Conservation (phyloP, 2,329 filamentous ascomycete species). For the Colletotrichum sojae region DNA sequence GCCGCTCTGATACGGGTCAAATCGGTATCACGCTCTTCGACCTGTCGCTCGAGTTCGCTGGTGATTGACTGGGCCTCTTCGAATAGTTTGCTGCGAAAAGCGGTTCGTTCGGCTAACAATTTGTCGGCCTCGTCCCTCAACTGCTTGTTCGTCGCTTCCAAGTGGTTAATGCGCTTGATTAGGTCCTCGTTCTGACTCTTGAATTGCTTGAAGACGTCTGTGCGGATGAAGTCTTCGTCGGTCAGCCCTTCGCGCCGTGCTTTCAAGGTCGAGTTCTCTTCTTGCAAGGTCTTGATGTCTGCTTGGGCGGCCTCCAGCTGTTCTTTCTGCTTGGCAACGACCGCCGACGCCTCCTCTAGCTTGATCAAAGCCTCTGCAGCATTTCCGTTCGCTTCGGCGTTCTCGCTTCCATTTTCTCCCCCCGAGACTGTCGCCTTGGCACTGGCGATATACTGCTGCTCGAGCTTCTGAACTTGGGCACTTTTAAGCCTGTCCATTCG, state of each 20-base stretch:
- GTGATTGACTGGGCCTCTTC: slow-evolving; percentile 81
- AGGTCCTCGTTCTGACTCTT: slow-evolving; percentile 93
- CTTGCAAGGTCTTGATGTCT: slow-evolving; percentile 81
- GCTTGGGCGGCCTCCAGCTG: slow-evolving; percentile 85
- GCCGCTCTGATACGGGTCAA: slow-evolving; percentile 86
- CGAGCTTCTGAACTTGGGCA: slow-evolving; percentile 89
- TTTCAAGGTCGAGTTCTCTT: slow-evolving; percentile 84
- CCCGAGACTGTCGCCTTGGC: slow-evolving; percentile 63
- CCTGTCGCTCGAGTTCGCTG: slow-evolving; percentile 84
- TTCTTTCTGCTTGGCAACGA: slow-evolving; percentile 86
- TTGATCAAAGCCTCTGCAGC: slow-evolving; percentile 80
- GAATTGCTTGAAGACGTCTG: slow-evolving; percentile 92
- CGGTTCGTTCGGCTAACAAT: slow-evolving; percentile 85
- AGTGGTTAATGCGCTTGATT: slow-evolving; percentile 90
- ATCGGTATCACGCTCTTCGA: slow-evolving; percentile 86
- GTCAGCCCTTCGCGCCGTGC: slow-evolving; percentile 78
- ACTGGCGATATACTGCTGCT: slow-evolving; percentile 87
- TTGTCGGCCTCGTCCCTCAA: slow-evolving; percentile 89
- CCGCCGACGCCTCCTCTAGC: slow-evolving; percentile 82
- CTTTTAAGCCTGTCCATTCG: slow-evolving; percentile 93
- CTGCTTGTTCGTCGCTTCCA: slow-evolving; percentile 90
- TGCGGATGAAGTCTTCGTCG: slow-evolving; percentile 94
- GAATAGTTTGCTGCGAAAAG: slow-evolving; percentile 85
- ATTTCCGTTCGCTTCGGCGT: slow-evolving; percentile 68
- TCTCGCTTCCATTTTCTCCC: slow-evolving; percentile 68